Conservation (phyloP, 2,329 filamentous ascomycete species). For the Ramularia collo-cygni region DNA sequence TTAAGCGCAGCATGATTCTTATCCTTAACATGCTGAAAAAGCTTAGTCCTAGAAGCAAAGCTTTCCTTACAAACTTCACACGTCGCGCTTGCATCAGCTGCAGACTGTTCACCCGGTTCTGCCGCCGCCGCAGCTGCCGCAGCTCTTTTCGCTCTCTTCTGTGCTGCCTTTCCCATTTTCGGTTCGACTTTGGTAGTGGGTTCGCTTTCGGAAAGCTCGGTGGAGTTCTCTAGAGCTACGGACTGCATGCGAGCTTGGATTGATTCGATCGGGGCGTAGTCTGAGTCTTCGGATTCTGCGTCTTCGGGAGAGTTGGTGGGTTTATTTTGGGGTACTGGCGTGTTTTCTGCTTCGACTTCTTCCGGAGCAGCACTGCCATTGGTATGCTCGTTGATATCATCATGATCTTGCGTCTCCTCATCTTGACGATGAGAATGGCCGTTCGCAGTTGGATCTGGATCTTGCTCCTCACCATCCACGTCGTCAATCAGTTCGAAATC, state of each 20-base stretch:
- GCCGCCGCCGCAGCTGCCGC: slow-evolving; percentile 36
- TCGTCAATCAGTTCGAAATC: slow-evolving; percentile 22
- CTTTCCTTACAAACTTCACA: slow-evolving; percentile 72
- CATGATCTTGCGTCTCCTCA: not conserved
- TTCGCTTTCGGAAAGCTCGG: slow-evolving; percentile 14
- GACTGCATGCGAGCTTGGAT: slow-evolving; percentile 35
- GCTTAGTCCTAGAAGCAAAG: slow-evolving; percentile 66
- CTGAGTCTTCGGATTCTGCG: slow-evolving; percentile 28
- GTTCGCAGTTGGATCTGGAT: slow-evolving; percentile 12
- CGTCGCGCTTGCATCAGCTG: slow-evolving; percentile 46
- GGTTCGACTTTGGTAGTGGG: slow-evolving; percentile 18
- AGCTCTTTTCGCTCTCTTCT: slow-evolving; percentile 43
- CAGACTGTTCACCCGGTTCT: slow-evolving; percentile 9
- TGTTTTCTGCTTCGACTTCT: not conserved
- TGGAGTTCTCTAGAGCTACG: slow-evolving; percentile 10
- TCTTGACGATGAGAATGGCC: slow-evolving; percentile 1
- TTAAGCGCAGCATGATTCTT: slow-evolving; percentile 44
- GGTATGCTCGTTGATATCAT: not conserved
- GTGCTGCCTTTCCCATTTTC: slow-evolving; percentile 43
- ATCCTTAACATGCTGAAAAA: slow-evolving; percentile 68
- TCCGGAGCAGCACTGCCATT: slow-evolving; percentile 2
- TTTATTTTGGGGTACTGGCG: slow-evolving; percentile 2
- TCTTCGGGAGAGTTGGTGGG: slow-evolving; percentile 1
- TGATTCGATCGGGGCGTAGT: slow-evolving; percentile 39
- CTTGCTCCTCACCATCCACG: slow-evolving; percentile 19